Evolutionary conservation across 2,329 filamentous ascomycete species (phyloP).

Genomic region (Aspergillus novoparasiticus): DNA sequence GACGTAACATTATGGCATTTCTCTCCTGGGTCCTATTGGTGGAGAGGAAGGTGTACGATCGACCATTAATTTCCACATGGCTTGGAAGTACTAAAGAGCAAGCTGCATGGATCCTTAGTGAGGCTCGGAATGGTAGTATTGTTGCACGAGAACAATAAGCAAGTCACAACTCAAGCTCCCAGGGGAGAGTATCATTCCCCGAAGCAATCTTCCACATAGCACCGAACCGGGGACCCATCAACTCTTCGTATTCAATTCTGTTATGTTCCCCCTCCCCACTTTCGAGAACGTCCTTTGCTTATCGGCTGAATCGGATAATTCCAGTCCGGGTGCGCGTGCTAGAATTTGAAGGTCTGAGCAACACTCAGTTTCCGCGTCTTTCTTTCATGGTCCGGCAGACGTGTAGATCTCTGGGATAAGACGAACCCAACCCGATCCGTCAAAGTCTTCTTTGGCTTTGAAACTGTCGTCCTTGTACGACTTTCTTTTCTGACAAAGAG

Average conservation of each 20-base stretch:
- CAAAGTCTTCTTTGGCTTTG: not conserved
- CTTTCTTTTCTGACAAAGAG: not conserved
- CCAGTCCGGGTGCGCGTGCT: no score
- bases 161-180: not conserved
- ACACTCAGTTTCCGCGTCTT: not conserved
- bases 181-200: not conserved
- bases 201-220: no score
- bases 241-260: not conserved
- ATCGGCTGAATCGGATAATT: not conserved
- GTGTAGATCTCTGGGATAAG: not conserved
- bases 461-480: not conserved
- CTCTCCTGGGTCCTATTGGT: not conserved
- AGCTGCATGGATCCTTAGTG: not conserved
- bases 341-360: not conserved
- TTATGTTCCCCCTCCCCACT: not conserved
- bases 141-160: not conserved
- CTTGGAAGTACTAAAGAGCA: not conserved
- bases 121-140: not conserved
- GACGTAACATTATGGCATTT: not conserved
- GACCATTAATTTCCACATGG: not conserved
- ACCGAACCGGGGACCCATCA: not conserved
- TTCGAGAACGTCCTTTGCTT: no score
- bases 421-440: not conserved
- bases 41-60: not conserved
- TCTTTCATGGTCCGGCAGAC: not conserved